Percentiles rank a stretch among this genome's conserved stretches.
Evolutionary conservation across 768 basidiomycete genomes (phyloP).

Genomic region (Boletus sp.): DNA sequence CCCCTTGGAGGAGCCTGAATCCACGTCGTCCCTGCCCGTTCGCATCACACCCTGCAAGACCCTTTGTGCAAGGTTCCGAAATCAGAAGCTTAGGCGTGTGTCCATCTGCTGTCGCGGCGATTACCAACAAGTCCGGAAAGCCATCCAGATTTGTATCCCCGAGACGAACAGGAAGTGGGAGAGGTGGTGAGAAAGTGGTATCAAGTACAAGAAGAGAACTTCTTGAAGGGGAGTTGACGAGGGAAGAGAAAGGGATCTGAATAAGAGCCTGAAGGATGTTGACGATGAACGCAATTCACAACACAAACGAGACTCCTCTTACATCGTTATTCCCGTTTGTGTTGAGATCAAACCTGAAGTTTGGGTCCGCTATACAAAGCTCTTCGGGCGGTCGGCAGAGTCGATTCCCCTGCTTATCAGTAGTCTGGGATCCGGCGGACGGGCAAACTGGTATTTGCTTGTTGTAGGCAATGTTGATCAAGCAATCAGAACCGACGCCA

Average conservation of each 20-base stretch:
- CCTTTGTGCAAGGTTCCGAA: constrained; percentile 57
- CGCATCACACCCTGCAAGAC: constrained; percentile 54
- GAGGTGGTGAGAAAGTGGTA: constrained; percentile 55
- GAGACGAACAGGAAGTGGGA: constrained; percentile 75
- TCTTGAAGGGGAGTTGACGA: constrained; percentile 48
- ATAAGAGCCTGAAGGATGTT: constrained; percentile 52
- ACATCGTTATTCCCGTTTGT: constrained; percentile 50
- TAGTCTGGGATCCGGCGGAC: constrained; percentile 46
- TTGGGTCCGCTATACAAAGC: constrained; percentile 78
- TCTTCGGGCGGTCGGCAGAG: constrained; percentile 73
- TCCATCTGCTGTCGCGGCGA: constrained; percentile 42
- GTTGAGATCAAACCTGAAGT: constrained; percentile 73
- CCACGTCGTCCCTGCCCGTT: constrained; percentile 56
- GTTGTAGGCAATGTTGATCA: constrained; percentile 91
- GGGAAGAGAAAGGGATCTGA: constrained; percentile 57
- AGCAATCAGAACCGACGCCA: constrained; percentile 74
- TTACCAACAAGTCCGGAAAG: constrained; percentile 81
- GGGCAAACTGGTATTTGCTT: constrained; percentile 82
- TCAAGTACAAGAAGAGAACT: constrained; percentile 69
- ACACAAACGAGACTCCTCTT: constrained; percentile 15
- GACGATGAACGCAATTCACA: neutral
- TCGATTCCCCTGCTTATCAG: constrained; percentile 45
- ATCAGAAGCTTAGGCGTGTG: constrained; percentile 59
- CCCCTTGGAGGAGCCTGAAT: constrained; percentile 54
- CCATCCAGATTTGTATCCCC: constrained; percentile 95